Evolutionary conservation across 148 eudicot genomes (phyloP).

Genomic region (Camellia japonica): DNA sequence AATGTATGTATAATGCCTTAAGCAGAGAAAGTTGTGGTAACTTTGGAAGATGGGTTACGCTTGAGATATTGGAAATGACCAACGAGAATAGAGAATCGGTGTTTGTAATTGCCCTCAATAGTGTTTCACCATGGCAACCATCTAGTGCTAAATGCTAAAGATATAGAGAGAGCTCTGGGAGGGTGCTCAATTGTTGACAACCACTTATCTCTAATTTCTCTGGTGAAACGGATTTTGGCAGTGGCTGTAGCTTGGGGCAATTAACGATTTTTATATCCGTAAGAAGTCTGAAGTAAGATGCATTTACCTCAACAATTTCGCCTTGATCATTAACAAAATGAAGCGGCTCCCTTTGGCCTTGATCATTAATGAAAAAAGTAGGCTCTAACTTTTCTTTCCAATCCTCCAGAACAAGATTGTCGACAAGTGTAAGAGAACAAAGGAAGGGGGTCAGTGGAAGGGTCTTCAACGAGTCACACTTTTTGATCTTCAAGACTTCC

Average conservation of each 20-base stretch:
- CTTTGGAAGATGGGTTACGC: slow-evolving; percentile 25
- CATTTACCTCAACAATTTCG: no score
- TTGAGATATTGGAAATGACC: slow-evolving; percentile 34
- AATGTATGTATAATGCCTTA: slow-evolving; percentile 19
- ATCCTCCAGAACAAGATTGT: slow-evolving; percentile 19
- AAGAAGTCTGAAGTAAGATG: not conserved
- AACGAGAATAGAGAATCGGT: slow-evolving; percentile 33
- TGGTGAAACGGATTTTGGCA: slow-evolving; percentile 21
- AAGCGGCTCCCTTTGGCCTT: not conserved
- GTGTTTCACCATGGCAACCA: slow-evolving; percentile 17
- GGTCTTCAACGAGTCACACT: slow-evolving; percentile 23
- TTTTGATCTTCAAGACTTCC: slow-evolving; percentile 26
- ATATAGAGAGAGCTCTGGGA: slow-evolving; percentile 16
- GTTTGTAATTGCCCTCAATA: slow-evolving; percentile 25
- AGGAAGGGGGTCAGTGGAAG: slow-evolving; percentile 22
- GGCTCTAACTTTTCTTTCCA: not conserved
- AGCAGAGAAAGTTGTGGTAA: slow-evolving; percentile 30
- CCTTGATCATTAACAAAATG: no score
- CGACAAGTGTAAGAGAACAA: slow-evolving; percentile 8
- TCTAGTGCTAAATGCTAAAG: slow-evolving; percentile 35
- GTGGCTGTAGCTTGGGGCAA: slow-evolving; percentile 20
- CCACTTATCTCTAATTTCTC: slow-evolving; percentile 29
- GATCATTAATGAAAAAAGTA: not conserved
- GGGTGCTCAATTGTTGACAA: slow-evolving; percentile 21
- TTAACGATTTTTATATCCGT: slow-evolving; percentile 16